phyloP scores from a whole-genome alignment of 179 eudicot genomes.

The Heliamphora pulchella region DNA sequence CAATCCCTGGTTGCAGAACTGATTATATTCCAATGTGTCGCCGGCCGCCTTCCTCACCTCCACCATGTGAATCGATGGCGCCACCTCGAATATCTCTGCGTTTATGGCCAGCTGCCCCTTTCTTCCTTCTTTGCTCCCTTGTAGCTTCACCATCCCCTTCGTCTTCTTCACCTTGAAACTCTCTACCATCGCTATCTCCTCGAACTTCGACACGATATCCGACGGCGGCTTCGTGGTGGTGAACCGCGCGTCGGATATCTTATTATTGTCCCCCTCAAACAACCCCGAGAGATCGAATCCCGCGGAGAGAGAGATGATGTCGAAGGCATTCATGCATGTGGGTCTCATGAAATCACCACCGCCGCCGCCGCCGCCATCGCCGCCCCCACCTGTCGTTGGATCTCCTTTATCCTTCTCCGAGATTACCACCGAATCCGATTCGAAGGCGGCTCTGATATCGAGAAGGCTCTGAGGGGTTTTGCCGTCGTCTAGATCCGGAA shows the following conservation, averaged over 20 bases:
- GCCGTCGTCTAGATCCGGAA: not conserved
- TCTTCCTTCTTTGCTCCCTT: constrained; percentile 57
- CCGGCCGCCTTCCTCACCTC: constrained; percentile 71
- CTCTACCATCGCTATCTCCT: constrained; percentile 46
- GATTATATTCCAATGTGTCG: constrained; percentile 57
- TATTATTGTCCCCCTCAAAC: constrained; percentile 31
- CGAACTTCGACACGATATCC: constrained; percentile 45
- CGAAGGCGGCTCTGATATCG: constrained; percentile 35
- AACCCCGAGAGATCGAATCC: constrained; percentile 63
- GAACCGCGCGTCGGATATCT: constrained; percentile 39
- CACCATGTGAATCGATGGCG: constrained; percentile 62
- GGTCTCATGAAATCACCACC: constrained; percentile 28
- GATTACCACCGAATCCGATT: constrained; percentile 17
- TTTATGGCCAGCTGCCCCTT: constrained; percentile 58
- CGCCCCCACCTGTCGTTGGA: not conserved
- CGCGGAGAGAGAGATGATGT: constrained; percentile 59
- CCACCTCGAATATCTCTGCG: constrained; percentile 73
- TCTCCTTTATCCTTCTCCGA: not conserved
- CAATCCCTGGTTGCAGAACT: constrained; percentile 51
- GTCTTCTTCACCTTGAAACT: constrained; percentile 47
- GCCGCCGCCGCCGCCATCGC: too few species aligned
- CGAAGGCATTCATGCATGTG: constrained; percentile 60
- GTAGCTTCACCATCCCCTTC: constrained; percentile 49
- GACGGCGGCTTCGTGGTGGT: constrained; percentile 41
- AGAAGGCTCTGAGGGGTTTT: constrained; percentile 25